A percentile compares a stretch with the other conserved stretches of the same genome.
These are phyloP conservation scores for Termitomyces sp. DNA, from an alignment of 768 basidiomycete species.

Conservation along the genomic window DNA sequence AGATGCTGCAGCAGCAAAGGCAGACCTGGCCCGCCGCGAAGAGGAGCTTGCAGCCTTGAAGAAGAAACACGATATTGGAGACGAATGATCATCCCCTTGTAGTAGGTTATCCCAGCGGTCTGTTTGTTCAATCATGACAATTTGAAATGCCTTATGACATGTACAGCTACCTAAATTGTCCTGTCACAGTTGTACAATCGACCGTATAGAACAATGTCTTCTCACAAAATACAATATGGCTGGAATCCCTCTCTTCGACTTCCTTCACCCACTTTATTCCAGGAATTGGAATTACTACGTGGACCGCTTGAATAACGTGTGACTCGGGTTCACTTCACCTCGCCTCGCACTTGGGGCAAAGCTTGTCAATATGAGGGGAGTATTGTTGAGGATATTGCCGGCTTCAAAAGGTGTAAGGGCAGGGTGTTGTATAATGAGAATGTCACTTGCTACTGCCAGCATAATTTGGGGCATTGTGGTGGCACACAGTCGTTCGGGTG, in stretches of 20 bases:
- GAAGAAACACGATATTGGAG: conserved; percentile 81
- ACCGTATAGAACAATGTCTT: conserved; percentile 2
- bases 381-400: conserved; percentile 68
- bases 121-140: conserved; percentile 4
- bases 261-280: background rate
- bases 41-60: conserved; percentile 87
- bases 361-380: conserved; percentile 57
- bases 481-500: conserved; percentile 50
- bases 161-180: background rate
- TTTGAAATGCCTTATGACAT: background rate
- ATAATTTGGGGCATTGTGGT: conserved; percentile 50
- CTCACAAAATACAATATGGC: conserved; percentile 4
- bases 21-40: conserved; percentile 87
- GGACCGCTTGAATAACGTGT: background rate
- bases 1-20: conserved; percentile 89
- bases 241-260: background rate
- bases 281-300: background rate
- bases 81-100: conserved; percentile 43
- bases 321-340: background rate
- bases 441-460: conserved; percentile 67
- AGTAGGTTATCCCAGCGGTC: conserved; percentile 15
- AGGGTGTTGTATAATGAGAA: background rate
- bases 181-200: background rate
- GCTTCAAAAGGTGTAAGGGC: conserved; percentile 28
- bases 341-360: conserved; percentile 48